phyloP scores from a whole-genome alignment of 108 stramenopile genomes.

The Mayamaea pseudoterrestris region DNA sequence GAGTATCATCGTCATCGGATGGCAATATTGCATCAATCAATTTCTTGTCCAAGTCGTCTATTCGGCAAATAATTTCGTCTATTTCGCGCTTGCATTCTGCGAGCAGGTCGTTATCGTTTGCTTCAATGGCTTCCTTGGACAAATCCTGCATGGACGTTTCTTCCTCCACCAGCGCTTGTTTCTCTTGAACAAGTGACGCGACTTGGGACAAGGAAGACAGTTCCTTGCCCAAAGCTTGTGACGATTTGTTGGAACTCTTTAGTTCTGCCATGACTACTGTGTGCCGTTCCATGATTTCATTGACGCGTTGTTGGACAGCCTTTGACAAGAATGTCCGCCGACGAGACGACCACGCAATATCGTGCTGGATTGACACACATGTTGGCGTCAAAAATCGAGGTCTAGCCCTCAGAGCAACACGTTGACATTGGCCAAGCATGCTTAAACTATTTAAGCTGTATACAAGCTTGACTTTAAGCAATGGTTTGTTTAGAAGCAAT shows the following conservation, averaged over 20 bases:
- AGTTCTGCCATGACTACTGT: slow-evolving; percentile 6
- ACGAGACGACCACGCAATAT: no score
- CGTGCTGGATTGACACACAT: no score
- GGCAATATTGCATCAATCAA: slow-evolving; percentile 54
- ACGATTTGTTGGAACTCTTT: slow-evolving; percentile 2
- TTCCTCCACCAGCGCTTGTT: slow-evolving; percentile 27
- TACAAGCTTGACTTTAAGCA: no score
- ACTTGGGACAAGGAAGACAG: slow-evolving; percentile 36
- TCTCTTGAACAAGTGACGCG: slow-evolving; percentile 14
- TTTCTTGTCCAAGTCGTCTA: slow-evolving; percentile 20
- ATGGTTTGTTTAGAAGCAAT: no score
- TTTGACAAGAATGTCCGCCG: no score
- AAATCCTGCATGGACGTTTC: slow-evolving; percentile 34
- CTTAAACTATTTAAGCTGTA: no score
- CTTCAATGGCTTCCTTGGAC: slow-evolving; percentile 29
- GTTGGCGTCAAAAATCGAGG: no score
- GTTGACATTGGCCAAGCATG: no score
- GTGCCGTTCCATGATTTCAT: background rate
- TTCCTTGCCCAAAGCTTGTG: slow-evolving; percentile 36
- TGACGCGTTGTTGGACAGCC: slow-evolving; percentile 1
- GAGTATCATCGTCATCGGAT: slow-evolving; percentile 55
- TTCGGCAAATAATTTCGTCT: slow-evolving; percentile 23
- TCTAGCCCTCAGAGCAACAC: no score
- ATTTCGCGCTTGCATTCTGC: slow-evolving; percentile 41
- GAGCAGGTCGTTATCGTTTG: slow-evolving; percentile 27